Conservation (phyloP, 1,284 basidiomycete genomes). For the Ustilago nuda region DNA sequence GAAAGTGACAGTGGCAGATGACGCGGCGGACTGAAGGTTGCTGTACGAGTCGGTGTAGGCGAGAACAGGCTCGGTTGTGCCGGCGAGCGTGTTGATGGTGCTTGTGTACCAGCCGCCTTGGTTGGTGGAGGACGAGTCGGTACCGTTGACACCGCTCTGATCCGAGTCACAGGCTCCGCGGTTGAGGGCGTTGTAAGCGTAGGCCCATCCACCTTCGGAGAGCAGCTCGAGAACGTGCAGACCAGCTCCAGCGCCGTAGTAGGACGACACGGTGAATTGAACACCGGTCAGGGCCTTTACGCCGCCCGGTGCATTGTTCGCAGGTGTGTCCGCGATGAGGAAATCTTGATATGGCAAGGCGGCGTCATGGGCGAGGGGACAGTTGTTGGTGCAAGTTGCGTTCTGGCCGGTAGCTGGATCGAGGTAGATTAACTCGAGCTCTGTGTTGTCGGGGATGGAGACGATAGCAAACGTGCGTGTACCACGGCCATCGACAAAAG, state of each 20-base stretch:
- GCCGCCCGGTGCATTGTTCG: constrained; percentile 64
- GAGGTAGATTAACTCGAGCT: constrained; percentile 80
- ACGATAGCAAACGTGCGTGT: constrained; percentile 82
- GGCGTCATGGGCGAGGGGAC: constrained; percentile 70
- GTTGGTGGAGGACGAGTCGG: constrained; percentile 51
- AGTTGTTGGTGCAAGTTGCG: constrained; percentile 72
- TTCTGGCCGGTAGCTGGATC: constrained; percentile 81
- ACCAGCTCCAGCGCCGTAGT: constrained; percentile 82
- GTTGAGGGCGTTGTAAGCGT: constrained; percentile 64
- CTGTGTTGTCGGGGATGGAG: constrained; percentile 86
- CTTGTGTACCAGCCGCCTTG: constrained; percentile 60
- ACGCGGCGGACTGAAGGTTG: constrained; percentile 75
- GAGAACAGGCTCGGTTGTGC: constrained; percentile 81
- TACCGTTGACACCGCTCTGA: constrained; percentile 55
- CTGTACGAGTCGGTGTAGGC: constrained; percentile 78
- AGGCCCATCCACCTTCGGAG: constrained; percentile 76
- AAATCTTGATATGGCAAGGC: constrained; percentile 88
- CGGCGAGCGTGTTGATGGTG: constrained; percentile 73
- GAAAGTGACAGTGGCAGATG: constrained; percentile 80
- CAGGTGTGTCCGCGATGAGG: constrained; percentile 74
- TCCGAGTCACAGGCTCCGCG: constrained; percentile 53
- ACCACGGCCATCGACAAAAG: constrained; percentile 81
- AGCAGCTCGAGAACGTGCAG: constrained; percentile 89
- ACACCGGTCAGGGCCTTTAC: constrained; percentile 78
- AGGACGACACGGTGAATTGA: constrained; percentile 78